phyloP scores from a whole-genome alignment of 257 asterid species.

The Nicotiana undulata region DNA sequence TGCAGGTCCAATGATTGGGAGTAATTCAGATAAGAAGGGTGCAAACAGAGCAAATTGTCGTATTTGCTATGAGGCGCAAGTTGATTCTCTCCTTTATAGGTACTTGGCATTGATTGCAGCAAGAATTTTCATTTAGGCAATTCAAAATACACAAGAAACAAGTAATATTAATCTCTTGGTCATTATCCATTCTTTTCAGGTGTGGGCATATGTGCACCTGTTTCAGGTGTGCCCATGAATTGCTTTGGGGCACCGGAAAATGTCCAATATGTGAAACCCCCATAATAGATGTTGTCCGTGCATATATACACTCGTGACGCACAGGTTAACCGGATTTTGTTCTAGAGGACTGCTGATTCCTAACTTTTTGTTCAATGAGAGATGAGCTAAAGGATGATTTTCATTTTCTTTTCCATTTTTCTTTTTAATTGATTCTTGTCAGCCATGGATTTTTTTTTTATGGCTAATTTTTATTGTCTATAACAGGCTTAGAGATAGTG shows the following conservation, averaged over 20 bases:
- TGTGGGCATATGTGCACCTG: constrained; percentile 98
- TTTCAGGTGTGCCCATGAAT: constrained; percentile 65
- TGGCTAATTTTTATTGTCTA: constrained; percentile 3
- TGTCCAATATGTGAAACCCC: constrained; percentile 80
- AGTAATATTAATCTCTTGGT: neutral
- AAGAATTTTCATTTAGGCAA: neutral
- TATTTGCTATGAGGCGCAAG: constrained; percentile 55
- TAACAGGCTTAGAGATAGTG: constrained; percentile 8
- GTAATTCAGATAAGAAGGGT: constrained; percentile 16
- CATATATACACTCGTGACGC: constrained; percentile 31
- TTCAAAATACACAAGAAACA: neutral
- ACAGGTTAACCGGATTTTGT: constrained; percentile 27
- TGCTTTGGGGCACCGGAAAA: constrained; percentile 56
- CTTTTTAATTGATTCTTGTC: neutral
- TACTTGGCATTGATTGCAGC: constrained; percentile 11
- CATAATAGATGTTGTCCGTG: constrained; percentile 60
- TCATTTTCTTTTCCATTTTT: neutral
- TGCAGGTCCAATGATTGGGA: constrained; percentile 43
- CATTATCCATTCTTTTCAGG: constrained; percentile 23
- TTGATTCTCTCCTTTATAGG: constrained; percentile 80
- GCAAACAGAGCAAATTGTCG: constrained; percentile 43
- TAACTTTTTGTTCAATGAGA: constrained; percentile 3
- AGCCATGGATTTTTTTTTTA: neutral
- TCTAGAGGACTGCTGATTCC: constrained; percentile 4
- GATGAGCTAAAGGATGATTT: constrained; percentile 12